Conservation (phyloP, 176 grass and related monocot species). For the Avena insularis region DNA sequence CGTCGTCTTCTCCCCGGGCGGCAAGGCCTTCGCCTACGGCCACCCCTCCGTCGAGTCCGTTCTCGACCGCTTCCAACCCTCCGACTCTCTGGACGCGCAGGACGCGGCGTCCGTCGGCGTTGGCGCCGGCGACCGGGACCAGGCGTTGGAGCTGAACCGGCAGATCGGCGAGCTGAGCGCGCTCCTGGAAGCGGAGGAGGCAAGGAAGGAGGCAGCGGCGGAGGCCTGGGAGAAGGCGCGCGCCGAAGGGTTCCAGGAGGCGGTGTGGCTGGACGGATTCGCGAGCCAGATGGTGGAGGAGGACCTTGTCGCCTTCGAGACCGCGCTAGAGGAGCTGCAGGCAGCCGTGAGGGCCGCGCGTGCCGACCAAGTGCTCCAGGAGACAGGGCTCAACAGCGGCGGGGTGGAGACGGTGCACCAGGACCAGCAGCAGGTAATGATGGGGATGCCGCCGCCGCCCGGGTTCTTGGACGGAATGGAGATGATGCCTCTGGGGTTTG, state of each 20-base stretch:
- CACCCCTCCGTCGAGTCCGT: conserved; percentile 6
- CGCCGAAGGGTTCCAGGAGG: not conserved
- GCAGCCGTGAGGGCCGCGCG: not conserved
- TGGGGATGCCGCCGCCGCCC: too few species aligned
- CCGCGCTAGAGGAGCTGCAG: not conserved
- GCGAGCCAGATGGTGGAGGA: not conserved
- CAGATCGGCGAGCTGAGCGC: not conserved
- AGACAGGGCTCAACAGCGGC: not conserved
- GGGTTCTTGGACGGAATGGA: too few species aligned
- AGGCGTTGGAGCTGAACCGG: not conserved
- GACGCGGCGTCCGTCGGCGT: not conserved
- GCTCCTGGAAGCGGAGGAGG: not conserved
- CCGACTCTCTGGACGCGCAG: not conserved
- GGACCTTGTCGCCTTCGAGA: not conserved
- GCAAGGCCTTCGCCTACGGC: not conserved
- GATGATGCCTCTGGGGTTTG: too few species aligned
- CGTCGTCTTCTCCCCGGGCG: not conserved
- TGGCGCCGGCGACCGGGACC: not conserved
- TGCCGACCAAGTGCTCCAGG: not conserved
- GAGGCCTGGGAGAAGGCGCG: not conserved
- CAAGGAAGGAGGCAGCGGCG: not conserved
- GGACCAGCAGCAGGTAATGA: too few species aligned
- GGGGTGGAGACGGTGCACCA: too few species aligned
- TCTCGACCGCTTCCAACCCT: not conserved
- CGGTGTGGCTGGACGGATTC: not conserved